Percentiles rank a stretch among this genome's conserved stretches.
Conservation (phyloP, 768 basidiomycete species). For the Tylopilus plumbeoviolaceoides region DNA sequence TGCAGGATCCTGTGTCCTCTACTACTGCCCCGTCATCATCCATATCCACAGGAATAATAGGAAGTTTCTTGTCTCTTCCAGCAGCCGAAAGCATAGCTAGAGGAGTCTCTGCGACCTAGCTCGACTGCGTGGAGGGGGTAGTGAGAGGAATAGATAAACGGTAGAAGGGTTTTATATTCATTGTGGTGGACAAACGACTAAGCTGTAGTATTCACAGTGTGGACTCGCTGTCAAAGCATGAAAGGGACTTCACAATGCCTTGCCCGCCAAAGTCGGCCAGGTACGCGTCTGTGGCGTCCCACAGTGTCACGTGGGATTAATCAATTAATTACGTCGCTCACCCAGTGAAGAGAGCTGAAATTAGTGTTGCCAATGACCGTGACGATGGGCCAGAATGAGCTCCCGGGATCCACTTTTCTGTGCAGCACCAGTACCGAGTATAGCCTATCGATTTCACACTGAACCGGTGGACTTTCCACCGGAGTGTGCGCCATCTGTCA, state of each 20-base stretch:
- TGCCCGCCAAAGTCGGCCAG: too few relatives aligned
- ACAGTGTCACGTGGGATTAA: background rate
- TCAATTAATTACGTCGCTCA: too few relatives aligned
- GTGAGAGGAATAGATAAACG: background rate
- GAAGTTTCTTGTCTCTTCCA: constrained; percentile 21
- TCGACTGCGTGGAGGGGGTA: background rate
- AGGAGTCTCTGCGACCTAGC: background rate
- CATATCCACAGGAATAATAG: constrained; percentile 15
- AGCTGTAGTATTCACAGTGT: constrained; percentile 1
- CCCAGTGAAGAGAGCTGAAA: too few relatives aligned
- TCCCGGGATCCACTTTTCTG: background rate
- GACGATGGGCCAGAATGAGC: too few relatives aligned
- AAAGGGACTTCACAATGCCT: background rate
- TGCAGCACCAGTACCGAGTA: background rate
- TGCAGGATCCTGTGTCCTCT: background rate
- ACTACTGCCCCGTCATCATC: background rate
- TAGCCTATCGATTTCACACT: background rate
- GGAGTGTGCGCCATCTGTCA: too few relatives aligned
- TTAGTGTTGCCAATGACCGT: too few relatives aligned
- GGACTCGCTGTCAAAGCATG: constrained; percentile 11
- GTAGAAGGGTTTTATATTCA: constrained; percentile 4
- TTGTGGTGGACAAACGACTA: constrained; percentile 1
- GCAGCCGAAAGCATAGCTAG: constrained; percentile 6
- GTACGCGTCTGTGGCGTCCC: too few relatives aligned
- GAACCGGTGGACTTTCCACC: background rate